Evolutionary conservation across 139 green algal species (phyloP), one percentile per base, ranked within the genome.

Genomic region (Closterium sp.): DNA sequence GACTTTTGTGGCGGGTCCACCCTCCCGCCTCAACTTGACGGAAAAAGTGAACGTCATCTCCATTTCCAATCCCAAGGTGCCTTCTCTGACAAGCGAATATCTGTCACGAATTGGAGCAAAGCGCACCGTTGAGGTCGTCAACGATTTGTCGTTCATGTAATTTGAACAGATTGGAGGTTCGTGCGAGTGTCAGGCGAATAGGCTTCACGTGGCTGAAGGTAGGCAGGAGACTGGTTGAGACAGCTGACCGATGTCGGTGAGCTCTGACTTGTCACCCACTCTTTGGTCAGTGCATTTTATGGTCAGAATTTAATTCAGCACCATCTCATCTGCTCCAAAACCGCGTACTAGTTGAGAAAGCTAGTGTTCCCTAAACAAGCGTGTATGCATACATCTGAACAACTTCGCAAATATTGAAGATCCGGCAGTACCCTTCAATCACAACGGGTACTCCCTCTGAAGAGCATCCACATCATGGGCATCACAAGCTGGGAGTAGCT

Each of bases 391-490:
- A n/a, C n/a, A n/a, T n/a, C n/a, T n/a, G n/a, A n/a, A n/a, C n/a
- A n/a, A n/a, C n/a, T n/a, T n/a, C n/a, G n/a, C n/a, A n/a, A n/a
- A n/a, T 50, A 50, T 9, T 50, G 38, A 50, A 50, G 38, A 50
- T 50, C 38, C 38, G 38, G 38, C 5, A 50, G 38, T 13, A 50
- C 38, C 62, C 24, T 79, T 79, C 62, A 87, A 24, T 89, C n/a
- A 93, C 86, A 93, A 29, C 11, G 91, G 91, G 38, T 70, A 93
- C n/a, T 88, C 87, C 87, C 91, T 89, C n/a, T 91, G 86, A 17
- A 93, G 88, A 10, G 32, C 31, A n/a, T 91, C 91, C 10, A 93
- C 11, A 19, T 93, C 91, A n/a, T 91, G 86, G 24, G n/a, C 28
- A 88, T 93, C 91, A 32, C 86, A 91, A 19, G 38, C 34, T 88